Conservation (phyloP, 371 early-diverging fungal genomes). For the Gilbertella persicaria region DNA sequence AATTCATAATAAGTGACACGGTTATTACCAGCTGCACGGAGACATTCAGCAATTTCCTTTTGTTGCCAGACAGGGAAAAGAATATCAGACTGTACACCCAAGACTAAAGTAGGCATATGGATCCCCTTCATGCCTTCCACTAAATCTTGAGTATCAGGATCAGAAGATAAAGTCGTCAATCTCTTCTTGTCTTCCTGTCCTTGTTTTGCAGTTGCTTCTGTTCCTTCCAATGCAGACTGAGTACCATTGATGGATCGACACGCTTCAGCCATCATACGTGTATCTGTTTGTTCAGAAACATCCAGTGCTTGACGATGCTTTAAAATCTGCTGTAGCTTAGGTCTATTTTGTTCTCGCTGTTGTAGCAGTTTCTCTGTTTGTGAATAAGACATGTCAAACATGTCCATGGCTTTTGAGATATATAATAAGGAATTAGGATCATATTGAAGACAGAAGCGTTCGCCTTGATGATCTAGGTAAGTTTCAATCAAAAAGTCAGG, state of each 20-base stretch:
- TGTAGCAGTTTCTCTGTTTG: constrained; percentile 41
- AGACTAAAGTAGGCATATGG: constrained; percentile 79
- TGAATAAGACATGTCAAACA: constrained; percentile 88
- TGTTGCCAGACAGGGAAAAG: constrained; percentile 96
- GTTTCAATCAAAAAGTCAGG: constrained; percentile 95
- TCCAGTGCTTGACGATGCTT: constrained; percentile 13
- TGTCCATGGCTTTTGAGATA: constrained; percentile 96
- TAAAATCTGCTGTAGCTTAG: constrained; percentile 32
- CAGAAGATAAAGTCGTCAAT: constrained; percentile 35
- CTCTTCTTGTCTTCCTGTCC: constrained; percentile 5
- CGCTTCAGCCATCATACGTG: constrained; percentile 25
- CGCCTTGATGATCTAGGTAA: constrained; percentile 95
- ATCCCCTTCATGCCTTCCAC: constrained; percentile 59
- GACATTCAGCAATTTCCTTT: constrained; percentile 88
- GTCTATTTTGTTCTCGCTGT: constrained; percentile 46
- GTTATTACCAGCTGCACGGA: constrained; percentile 81
- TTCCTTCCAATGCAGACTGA: constrained; percentile 41
- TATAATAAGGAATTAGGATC: constrained; percentile 94
- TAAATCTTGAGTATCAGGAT: constrained; percentile 57
- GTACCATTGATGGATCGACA: constrained; percentile 30
- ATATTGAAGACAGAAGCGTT: constrained; percentile 89
- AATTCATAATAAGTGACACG: constrained; percentile 93
- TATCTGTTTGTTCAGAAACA: constrained; percentile 1
- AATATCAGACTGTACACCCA: constrained; percentile 95
- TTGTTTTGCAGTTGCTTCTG: constrained; percentile 1